Evolutionary conservation across 305 asterid genomes (phyloP).

Genomic region (Plantago coronopus): DNA sequence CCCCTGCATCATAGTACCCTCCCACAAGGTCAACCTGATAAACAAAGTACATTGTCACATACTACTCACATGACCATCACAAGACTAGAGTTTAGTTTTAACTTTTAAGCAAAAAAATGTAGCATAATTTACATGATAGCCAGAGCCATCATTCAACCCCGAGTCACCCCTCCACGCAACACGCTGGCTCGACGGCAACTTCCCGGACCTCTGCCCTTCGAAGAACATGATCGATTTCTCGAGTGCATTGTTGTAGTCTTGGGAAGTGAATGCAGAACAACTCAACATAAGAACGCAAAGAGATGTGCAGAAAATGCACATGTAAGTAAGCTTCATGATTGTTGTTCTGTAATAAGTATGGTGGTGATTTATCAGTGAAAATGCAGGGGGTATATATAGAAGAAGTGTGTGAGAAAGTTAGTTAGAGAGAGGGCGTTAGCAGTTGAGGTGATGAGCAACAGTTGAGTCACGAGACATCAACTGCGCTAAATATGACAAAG

Average conservation of each 20-base stretch:
- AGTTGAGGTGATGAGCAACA: conserved; percentile 21
- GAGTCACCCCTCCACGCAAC: conserved; percentile 63
- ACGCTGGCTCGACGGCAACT: conserved; percentile 47
- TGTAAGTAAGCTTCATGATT: conserved; percentile 8
- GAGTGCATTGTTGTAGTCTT: conserved; percentile 57
- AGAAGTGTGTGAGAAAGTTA: conserved; percentile 33
- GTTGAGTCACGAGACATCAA: conserved; percentile 58
- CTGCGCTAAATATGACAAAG: conserved; percentile 40
- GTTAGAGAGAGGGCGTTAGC: conserved; percentile 27
- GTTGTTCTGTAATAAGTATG: background rate
- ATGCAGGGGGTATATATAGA: conserved; percentile 33
- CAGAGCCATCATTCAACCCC: conserved; percentile 61
- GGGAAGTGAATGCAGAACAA: conserved; percentile 50
- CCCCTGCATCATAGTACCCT: conserved; percentile 92
- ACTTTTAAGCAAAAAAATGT: background rate
- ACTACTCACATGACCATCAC: background rate
- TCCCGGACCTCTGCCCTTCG: conserved; percentile 82
- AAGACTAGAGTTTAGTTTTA: background rate
- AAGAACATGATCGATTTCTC: conserved; percentile 65
- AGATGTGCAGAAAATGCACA: conserved; percentile 1
- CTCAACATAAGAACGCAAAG: conserved; percentile 20
- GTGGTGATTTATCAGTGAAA: background rate
- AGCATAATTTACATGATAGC: conserved; percentile 39
- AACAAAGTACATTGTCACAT: background rate
- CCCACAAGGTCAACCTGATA: conserved; percentile 70